Percentiles rank a stretch among this genome's conserved stretches.
Conservation (phyloP, 768 basidiomycete species). For the Agaricus sinodeliciosus region DNA sequence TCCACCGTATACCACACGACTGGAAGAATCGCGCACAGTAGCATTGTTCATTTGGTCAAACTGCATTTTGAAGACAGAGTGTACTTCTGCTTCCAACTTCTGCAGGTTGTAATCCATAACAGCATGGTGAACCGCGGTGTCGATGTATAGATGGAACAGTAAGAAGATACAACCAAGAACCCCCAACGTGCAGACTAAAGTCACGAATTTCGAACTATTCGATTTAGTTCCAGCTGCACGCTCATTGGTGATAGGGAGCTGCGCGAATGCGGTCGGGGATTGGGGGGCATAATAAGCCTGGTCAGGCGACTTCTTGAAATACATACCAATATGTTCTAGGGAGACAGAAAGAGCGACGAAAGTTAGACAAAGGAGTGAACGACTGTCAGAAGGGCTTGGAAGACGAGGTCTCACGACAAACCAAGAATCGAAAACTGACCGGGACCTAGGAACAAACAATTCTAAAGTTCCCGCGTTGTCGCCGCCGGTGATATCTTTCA, state of each 20-base stretch:
- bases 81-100: constrained; percentile 5
- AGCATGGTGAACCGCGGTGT: constrained; percentile 3
- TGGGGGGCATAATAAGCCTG: neutral
- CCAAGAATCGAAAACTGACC: neutral
- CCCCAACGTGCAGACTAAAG: neutral
- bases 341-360: constrained; percentile 5
- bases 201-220: neutral
- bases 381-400: neutral
- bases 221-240: neutral
- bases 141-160: constrained; percentile 6
- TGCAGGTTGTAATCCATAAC: constrained; percentile 2
- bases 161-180: constrained; percentile 8
- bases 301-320: neutral
- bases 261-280: neutral
- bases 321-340: neutral
- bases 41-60: neutral
- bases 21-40: neutral
- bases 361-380: constrained; percentile 3
- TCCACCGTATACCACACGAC: neutral
- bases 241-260: neutral
- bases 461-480: constrained; percentile 6
- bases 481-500: neutral
- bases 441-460: neutral
- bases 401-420: neutral
- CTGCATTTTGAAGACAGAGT: constrained; percentile 1